Evolutionary conservation across 2,329 filamentous ascomycete species (phyloP).

Genomic region (Stenocarpella maydis): DNA sequence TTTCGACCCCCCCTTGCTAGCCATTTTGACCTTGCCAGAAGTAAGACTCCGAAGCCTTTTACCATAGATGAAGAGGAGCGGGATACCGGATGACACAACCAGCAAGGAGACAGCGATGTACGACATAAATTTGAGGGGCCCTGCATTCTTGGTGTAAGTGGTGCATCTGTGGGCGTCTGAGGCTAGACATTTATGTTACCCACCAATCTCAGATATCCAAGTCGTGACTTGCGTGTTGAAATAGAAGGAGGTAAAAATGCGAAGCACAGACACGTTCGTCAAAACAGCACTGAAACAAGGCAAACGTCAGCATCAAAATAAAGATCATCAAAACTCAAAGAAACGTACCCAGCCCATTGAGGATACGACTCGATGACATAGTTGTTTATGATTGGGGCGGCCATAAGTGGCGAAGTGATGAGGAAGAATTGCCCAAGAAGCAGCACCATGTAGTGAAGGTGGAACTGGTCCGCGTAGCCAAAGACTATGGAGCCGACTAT

Average conservation of each 20-base stretch:
- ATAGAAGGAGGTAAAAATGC: conserved; percentile 42
- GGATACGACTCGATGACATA: conserved; percentile 10
- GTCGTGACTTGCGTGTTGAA: conserved; percentile 40
- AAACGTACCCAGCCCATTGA: conserved; percentile 13
- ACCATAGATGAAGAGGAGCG: conserved; percentile 41
- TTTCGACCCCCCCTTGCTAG: neutral
- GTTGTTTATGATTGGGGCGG: neutral
- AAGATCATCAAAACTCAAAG: neutral
- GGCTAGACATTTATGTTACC: neutral
- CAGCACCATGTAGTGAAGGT: conserved; percentile 3
- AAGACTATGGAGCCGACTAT: neutral
- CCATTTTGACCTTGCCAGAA: conserved; percentile 39
- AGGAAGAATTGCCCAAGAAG: conserved; percentile 1
- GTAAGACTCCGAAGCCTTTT: conserved; percentile 41
- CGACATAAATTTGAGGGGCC: conserved; percentile 10
- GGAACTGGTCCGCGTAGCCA: neutral
- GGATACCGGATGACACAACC: conserved; percentile 43
- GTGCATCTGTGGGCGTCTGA: accelerated
- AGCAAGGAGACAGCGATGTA: conserved; percentile 28
- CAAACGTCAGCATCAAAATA: neutral
- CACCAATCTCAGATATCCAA: conserved; percentile 39
- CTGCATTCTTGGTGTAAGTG: neutral
- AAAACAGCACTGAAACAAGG: conserved; percentile 38
- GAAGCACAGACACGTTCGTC: conserved; percentile 44
- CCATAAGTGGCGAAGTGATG: neutral